Percentiles rank a stretch among this genome's conserved stretches.
These are phyloP conservation scores for Carex pumila DNA, from an alignment of 176 grass and related monocot species.

Conservation along the genomic window DNA sequence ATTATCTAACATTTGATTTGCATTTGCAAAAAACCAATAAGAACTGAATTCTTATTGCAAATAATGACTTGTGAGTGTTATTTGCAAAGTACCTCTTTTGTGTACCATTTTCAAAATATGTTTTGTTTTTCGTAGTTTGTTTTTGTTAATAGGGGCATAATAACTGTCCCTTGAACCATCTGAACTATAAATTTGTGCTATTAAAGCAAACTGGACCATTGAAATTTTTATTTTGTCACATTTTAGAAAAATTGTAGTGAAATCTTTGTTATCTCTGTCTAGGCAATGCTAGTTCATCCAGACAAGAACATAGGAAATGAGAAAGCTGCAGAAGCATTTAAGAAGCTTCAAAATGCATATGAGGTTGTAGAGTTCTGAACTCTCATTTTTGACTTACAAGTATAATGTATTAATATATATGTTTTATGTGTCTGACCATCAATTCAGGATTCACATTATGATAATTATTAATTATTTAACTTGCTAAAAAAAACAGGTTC, in stretches of 20 bases:
- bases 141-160: not conserved
- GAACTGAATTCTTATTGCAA: not conserved
- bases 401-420: not conserved
- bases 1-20: not conserved
- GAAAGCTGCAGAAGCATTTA: constrained; percentile 98
- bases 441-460: constrained; percentile 8
- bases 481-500: constrained; percentile 47
- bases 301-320: constrained; percentile 99
- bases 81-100: not conserved
- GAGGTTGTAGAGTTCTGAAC: constrained; percentile 45
- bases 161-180: not conserved
- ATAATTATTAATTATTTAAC: not conserved
- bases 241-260: constrained; percentile 11
- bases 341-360: constrained; percentile 99
- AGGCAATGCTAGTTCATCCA: constrained; percentile 99
- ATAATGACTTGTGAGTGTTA: not conserved
- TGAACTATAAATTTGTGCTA: not conserved
- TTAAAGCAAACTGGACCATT: not conserved
- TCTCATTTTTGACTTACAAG: constrained; percentile 5
- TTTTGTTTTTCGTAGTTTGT: not conserved
- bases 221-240: not conserved
- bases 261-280: constrained; percentile 42
- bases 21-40: not conserved
- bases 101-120: not conserved
- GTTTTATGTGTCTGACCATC: not conserved